These are phyloP conservation scores for Candida broadrunensis DNA, from an alignment of 805 yeast species.

Conservation along the genomic window DNA sequence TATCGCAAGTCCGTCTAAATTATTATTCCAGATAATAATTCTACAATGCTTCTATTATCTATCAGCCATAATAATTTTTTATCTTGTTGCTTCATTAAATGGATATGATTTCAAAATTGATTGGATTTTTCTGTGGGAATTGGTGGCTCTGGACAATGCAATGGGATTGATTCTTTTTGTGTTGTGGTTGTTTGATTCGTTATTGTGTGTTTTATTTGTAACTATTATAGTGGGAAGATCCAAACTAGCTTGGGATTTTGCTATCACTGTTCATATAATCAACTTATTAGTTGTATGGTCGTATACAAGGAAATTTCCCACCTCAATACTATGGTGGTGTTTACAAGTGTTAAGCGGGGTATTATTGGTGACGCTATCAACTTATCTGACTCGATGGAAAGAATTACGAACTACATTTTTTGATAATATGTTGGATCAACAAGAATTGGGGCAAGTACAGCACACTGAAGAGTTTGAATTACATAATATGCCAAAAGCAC, in stretches of 20 bases:
- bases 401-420: conserved; percentile 88
- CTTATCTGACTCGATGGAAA: conserved; percentile 89
- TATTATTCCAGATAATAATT: conserved; percentile 63
- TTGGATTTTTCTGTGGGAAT: conserved; percentile 81
- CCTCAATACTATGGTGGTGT: conserved; percentile 77
- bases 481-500: not conserved
- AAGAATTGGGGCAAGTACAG: conserved; percentile 41
- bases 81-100: conserved; percentile 59
- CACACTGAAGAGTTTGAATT: not conserved
- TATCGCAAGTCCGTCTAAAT: conserved; percentile 29
- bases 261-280: conserved; percentile 84
- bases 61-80: conserved; percentile 66
- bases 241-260: conserved; percentile 94
- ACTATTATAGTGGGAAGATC: conserved; percentile 89
- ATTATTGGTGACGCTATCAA: conserved; percentile 74
- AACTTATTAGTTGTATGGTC: conserved; percentile 69
- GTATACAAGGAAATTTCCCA: conserved; percentile 66
- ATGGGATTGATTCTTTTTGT: conserved; percentile 72
- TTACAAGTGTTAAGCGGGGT: conserved; percentile 67
- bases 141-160: conserved; percentile 69
- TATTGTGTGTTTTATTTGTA: conserved; percentile 79
- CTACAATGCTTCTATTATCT: conserved; percentile 77
- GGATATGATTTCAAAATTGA: conserved; percentile 67
- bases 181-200: conserved; percentile 80
- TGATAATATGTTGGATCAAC: conserved; percentile 68